A percentile compares a stretch with the other conserved stretches of the same genome.
These are phyloP conservation scores for Taphrina deformans DNA, from an alignment of 1,139 yeast species.

Conservation along the genomic window DNA sequence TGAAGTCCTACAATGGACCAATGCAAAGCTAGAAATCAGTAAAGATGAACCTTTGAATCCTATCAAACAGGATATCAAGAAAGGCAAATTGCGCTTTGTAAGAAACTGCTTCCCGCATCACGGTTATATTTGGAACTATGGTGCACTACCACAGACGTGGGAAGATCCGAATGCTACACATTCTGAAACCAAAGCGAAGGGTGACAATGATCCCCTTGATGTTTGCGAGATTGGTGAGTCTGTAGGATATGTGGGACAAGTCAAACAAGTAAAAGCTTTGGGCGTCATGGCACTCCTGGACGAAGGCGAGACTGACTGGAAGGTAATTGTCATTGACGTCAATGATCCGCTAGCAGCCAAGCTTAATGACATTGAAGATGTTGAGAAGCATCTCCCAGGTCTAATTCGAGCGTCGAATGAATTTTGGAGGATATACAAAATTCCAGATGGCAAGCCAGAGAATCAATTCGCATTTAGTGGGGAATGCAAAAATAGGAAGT, in stretches of 20 bases:
- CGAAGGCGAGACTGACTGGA: slow-evolving; percentile 99
- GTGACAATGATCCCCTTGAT: slow-evolving; percentile 96
- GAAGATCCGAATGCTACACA: slow-evolving; percentile 61
- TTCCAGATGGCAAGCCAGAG: slow-evolving; percentile 89
- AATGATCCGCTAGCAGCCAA: slow-evolving; percentile 76
- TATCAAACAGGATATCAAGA: slow-evolving; percentile 87
- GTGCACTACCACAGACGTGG: slow-evolving; percentile 99
- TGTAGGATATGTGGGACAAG: slow-evolving; percentile 67
- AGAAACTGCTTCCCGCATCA: slow-evolving; percentile 93
- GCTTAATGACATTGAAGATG: slow-evolving; percentile 78
- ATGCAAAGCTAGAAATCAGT: slow-evolving; percentile 86
- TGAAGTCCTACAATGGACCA: slow-evolving; percentile 66
- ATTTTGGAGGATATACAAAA: slow-evolving; percentile 96
- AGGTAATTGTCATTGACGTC: slow-evolving; percentile 79
- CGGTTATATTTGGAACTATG: slow-evolving; percentile 68
- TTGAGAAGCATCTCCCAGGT: slow-evolving; percentile 79
- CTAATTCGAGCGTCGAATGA: slow-evolving; percentile 77
- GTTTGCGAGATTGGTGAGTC: slow-evolving; percentile 87
- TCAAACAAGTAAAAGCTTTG: slow-evolving; percentile 80
- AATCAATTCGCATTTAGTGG: slow-evolving; percentile 86
- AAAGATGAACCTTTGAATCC: slow-evolving; percentile 78
- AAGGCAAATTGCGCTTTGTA: slow-evolving; percentile 73
- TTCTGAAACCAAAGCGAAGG: slow-evolving; percentile 58
- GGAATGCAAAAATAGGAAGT: slow-evolving; percentile 66
- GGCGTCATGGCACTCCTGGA: slow-evolving; percentile 94